Evolutionary conservation across 192 early-diverging fungal genomes (phyloP).

Genomic region (Glomus cerebriforme): DNA sequence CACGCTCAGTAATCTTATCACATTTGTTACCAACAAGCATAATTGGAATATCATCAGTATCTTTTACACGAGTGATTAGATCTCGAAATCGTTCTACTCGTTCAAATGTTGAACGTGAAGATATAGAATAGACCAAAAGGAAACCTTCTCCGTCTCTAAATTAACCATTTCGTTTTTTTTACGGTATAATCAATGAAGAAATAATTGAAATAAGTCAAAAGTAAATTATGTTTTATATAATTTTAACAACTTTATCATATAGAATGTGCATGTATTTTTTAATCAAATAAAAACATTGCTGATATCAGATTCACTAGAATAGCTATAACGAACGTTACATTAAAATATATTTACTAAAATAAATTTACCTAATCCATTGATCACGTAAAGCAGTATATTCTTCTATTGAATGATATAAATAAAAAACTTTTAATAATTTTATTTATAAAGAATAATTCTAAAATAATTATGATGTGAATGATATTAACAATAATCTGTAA

Average conservation of each 20-base stretch:
- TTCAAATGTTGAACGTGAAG: constrained; percentile 85
- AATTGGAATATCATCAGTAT: constrained; percentile 83
- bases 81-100: constrained; percentile 82
- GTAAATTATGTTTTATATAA: no score
- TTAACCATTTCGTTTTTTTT: not conserved
- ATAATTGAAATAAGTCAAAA: not conserved
- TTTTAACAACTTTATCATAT: no score
- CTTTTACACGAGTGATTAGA: constrained; percentile 91
- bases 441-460: not conserved
- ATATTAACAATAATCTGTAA: no score
- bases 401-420: constrained; percentile 41
- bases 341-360: no score
- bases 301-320: no score
- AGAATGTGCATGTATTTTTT: no score
- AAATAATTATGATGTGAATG: not conserved
- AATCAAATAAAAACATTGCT: no score
- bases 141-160: constrained; percentile 79
- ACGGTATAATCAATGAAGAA: not conserved
- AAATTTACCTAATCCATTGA: constrained; percentile 73
- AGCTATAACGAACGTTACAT: no score
- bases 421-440: not conserved
- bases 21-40: constrained; percentile 97
- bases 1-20: constrained; percentile 79
- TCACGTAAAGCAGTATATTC: constrained; percentile 79
- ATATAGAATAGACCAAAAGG: constrained; percentile 89